Base-by-base conservation (phyloP, 306 rosid species). In the Begonia masoniana region DNA sequence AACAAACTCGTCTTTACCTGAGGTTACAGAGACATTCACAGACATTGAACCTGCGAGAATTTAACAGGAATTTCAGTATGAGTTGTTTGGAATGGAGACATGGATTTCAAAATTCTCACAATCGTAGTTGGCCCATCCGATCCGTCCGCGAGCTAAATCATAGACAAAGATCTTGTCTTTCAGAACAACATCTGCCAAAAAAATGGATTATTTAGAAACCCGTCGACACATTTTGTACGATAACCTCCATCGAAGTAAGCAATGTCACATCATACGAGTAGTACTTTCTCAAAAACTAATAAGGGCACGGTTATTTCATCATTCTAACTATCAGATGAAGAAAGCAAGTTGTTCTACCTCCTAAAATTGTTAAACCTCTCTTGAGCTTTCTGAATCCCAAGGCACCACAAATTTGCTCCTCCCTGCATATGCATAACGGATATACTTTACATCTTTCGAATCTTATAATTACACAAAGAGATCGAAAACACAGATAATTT, bases 121-220 rank as follows among this genome's bases (percentile, higher is more conserved):
- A 24, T 89, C 91, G 17, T 85, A 82, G 75, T 76, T 72, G n/a
- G 91, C 58, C 95, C 95, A 89, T 60, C 97, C 95, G 48, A 89
- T 62, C 57, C 79, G 77, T 64, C 80, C 94, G 50, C 47, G 83
- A 59, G 82, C 87, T 31, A 89, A 66, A 67, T 85, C 97, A 43
- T 85, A 89, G 52, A 89, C 85, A 55, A 89, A 19, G 52, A 89
- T 85, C 80, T 78, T 85, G 62, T 85, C 95, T 73, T 88, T 88
- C 43, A 85, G 71, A 70, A 88, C 89, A 68, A 88, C 78, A 78
- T 88, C 95, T 85, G 75, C 66, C 74, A 52, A 51, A 50, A 15
- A 15, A 11, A 60, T 11, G 24, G 14, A 41, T 16, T 12, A 2
- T 2, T 39, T 24, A 14, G 7, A 15, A 15, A 31, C 39, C 39